Conservation (phyloP, 2,329 filamentous ascomycete species). For the Pseudonectria foliicola region DNA sequence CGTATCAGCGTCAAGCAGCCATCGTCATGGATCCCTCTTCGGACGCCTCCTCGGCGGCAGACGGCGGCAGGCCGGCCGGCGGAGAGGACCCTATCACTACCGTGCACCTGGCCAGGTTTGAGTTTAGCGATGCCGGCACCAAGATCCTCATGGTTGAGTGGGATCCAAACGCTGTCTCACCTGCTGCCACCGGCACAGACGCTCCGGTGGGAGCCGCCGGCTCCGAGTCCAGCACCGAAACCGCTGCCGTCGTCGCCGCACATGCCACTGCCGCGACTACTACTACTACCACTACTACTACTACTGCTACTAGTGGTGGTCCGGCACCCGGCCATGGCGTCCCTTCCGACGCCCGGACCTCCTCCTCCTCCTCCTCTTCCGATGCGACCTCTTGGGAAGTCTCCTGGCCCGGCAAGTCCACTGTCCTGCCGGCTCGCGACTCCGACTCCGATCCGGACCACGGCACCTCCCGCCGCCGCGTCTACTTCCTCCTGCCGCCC, state of each 20-base stretch:
- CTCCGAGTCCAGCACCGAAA: constrained; percentile 1
- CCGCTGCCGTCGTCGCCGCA: neutral
- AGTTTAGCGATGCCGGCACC: constrained; percentile 81
- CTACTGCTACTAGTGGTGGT: constrained; percentile 3
- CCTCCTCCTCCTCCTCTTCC: constrained; percentile 10
- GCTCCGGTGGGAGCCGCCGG: neutral
- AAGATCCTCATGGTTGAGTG: constrained; percentile 94
- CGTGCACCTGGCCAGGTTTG: constrained; percentile 61
- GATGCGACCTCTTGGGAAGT: constrained; percentile 57
- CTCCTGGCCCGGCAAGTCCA: constrained; percentile 74
- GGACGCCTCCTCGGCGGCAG: constrained; percentile 28
- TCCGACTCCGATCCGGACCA: constrained; percentile 21
- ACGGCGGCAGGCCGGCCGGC: constrained; percentile 14
- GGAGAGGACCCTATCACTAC: constrained; percentile 15
- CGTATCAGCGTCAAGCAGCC: too few relatives aligned
- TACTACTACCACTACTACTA: constrained; percentile 8
- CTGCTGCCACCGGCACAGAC: neutral
- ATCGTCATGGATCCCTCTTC: constrained; percentile 24
- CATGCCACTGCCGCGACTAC: constrained; percentile 2
- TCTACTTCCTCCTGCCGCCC: constrained; percentile 77
- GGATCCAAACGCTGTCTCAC: constrained; percentile 41
- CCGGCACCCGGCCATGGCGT: neutral
- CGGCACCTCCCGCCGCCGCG: constrained; percentile 44
- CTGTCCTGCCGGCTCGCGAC: constrained; percentile 56
- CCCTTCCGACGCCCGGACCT: constrained; percentile 5